phyloP scores from a whole-genome alignment of 768 basidiomycete species.

The Leccinum rimulosum region DNA sequence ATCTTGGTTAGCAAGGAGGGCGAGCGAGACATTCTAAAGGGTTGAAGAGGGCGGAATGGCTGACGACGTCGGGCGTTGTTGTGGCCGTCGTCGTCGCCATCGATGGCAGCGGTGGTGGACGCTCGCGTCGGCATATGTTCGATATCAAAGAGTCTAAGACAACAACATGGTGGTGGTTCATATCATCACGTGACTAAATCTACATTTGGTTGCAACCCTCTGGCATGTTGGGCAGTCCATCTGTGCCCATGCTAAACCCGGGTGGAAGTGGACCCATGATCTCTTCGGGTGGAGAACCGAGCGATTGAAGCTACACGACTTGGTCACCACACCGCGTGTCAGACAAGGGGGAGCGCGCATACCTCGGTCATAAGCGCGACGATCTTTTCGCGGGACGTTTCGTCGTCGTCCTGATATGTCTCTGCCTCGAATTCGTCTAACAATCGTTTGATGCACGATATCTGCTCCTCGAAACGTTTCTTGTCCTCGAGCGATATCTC shows the following conservation, averaged over 20 bases:
- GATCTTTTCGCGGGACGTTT: slow-evolving; percentile 44
- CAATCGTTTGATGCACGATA: slow-evolving; percentile 53
- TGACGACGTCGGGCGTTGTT: slow-evolving; percentile 10
- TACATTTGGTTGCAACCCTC: slow-evolving; percentile 20
- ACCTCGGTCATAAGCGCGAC: slow-evolving; percentile 79
- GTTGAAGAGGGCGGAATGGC: slow-evolving; percentile 22
- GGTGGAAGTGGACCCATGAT: slow-evolving; percentile 83
- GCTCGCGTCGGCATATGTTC: slow-evolving; percentile 18
- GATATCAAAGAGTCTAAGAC: slow-evolving; percentile 11
- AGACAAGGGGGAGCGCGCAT: background rate
- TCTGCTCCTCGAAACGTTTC: slow-evolving; percentile 63
- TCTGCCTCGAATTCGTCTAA: slow-evolving; percentile 64
- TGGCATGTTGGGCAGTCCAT: slow-evolving; percentile 51
- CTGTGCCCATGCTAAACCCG: slow-evolving; percentile 54
- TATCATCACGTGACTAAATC: slow-evolving; percentile 8
- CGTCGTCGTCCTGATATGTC: slow-evolving; percentile 54
- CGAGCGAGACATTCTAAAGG: slow-evolving; percentile 17
- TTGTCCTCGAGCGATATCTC: slow-evolving; percentile 58
- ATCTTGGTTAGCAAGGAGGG: slow-evolving; percentile 48
- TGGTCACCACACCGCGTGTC: background rate
- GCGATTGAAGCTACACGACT: slow-evolving; percentile 52
- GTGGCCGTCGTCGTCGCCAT: background rate
- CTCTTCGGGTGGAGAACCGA: slow-evolving; percentile 75
- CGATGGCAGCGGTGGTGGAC: slow-evolving; percentile 8
- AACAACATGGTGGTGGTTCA: slow-evolving; percentile 7